A percentile compares a stretch with the other conserved stretches of the same genome.
Conservation (phyloP, 139 green algal species). For the Chlamydomonas sp. region DNA sequence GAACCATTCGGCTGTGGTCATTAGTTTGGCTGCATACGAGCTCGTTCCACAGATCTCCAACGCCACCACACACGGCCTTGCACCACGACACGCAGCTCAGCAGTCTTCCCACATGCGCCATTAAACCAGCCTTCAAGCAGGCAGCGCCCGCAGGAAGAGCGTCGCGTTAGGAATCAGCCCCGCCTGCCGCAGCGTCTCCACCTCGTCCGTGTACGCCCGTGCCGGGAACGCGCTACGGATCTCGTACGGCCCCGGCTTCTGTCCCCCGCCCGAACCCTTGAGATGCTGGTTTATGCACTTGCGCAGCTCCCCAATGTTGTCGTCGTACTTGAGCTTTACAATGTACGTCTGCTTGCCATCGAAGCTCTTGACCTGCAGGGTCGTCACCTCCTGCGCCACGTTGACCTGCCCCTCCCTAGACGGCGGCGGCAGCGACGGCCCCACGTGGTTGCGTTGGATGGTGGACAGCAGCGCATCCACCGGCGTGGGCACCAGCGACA, state of each 20-base stretch:
- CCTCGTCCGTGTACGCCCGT: constrained; percentile 45
- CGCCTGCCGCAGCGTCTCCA: constrained; percentile 51
- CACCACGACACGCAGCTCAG: too few species aligned
- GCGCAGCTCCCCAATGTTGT: constrained; percentile 55
- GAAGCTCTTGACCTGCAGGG: constrained; percentile 60
- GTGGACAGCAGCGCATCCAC: constrained; percentile 56
- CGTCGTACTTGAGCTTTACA: constrained; percentile 57
- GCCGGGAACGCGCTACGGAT: constrained; percentile 60
- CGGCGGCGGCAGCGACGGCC: constrained; percentile 52
- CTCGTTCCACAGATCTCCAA: too few species aligned
- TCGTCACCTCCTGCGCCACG: constrained; percentile 17
- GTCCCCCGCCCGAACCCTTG: neutral
- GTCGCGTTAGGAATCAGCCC: constrained; percentile 65
- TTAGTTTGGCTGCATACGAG: too few species aligned
- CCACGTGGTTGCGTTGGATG: constrained; percentile 51
- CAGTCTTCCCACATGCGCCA: neutral
- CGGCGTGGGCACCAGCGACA: constrained; percentile 34
- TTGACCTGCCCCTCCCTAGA: constrained; percentile 23
- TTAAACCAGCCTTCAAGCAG: neutral
- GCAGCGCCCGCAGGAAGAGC: constrained; percentile 52
- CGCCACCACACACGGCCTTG: too few species aligned
- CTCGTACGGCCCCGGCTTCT: constrained; percentile 44
- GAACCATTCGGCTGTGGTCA: too few species aligned
- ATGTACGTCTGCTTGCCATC: constrained; percentile 68
- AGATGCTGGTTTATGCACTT: constrained; percentile 51